Conservation (phyloP, 495 filamentous ascomycete genomes). For the Monascus purpureus region DNA sequence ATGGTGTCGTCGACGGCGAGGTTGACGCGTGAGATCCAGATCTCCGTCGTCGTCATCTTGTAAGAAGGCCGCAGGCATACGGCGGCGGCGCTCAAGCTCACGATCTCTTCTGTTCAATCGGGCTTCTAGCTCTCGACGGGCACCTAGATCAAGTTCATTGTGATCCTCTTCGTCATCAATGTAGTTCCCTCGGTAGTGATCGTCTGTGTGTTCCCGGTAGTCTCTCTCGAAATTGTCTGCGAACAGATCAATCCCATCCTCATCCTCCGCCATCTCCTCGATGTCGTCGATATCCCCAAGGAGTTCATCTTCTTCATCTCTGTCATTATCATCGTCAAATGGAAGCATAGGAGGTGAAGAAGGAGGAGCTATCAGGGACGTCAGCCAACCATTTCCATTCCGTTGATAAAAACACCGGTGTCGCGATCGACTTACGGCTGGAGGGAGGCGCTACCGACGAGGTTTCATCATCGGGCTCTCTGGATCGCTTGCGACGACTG, state of each 20-base stretch:
- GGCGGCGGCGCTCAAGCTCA: conserved; percentile 57
- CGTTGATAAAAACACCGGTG: conserved; percentile 18
- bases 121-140: conserved; percentile 67
- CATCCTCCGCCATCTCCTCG: conserved; percentile 93
- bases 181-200: conserved; percentile 54
- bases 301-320: conserved; percentile 54
- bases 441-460: conserved; percentile 61
- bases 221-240: conserved; percentile 79
- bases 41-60: conserved; percentile 80
- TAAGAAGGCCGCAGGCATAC: conserved; percentile 73
- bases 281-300: conserved; percentile 79
- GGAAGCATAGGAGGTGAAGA: conserved; percentile 40
- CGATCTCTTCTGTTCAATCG: conserved; percentile 73
- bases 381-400: conserved; percentile 8
- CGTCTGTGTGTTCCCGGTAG: conserved; percentile 48
- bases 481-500: conserved; percentile 64
- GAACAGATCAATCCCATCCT: conserved; percentile 87
- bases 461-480: conserved; percentile 63
- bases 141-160: conserved; percentile 52
- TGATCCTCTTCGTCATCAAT: conserved; percentile 75
- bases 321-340: conserved; percentile 60
- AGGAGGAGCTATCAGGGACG: conserved; percentile 18
- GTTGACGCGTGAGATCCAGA: conserved; percentile 69
- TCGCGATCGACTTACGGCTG: conserved; percentile 47
- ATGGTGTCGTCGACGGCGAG: conserved; percentile 61